phyloP scores from a whole-genome alignment of 768 basidiomycete genomes.

The Porpolomopsis calyptriformis region DNA sequence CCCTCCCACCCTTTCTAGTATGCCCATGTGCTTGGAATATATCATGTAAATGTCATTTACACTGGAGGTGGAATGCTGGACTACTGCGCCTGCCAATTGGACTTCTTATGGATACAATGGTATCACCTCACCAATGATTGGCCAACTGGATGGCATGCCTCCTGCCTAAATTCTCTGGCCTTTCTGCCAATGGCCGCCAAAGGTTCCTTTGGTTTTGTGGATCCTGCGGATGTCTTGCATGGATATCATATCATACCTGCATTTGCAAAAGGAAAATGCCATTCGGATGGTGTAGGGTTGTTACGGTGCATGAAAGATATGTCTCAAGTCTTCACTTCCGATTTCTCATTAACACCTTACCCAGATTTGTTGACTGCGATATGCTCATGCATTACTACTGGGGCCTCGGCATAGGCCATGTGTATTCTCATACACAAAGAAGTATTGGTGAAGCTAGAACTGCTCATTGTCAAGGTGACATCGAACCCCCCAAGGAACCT shows the following conservation, averaged over 20 bases:
- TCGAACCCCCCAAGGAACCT: neutral
- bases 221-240: constrained; percentile 22
- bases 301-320: neutral
- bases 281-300: neutral
- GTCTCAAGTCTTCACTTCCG: no score
- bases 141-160: neutral
- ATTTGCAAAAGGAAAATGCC: constrained; percentile 16
- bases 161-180: constrained; percentile 11
- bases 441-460: neutral
- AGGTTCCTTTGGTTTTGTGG: constrained; percentile 26
- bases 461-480: neutral
- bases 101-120: constrained; percentile 28
- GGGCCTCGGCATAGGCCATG: constrained; percentile 22
- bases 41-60: constrained; percentile 18
- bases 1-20: constrained; percentile 23
- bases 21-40: constrained; percentile 19
- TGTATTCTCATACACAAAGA: neutral
- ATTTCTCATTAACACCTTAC: no score
- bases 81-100: constrained; percentile 10
- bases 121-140: constrained; percentile 10
- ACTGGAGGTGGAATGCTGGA: neutral
- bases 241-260: constrained; percentile 25
- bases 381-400: constrained; percentile 25
- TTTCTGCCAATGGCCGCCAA: constrained; percentile 15
- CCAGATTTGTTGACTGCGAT: constrained; percentile 30